A percentile compares a stretch with the other conserved stretches of the same genome.
These are phyloP conservation scores for Cystobasidiaceae sp. DNA, from an alignment of 1,284 basidiomycete species.

Conservation along the genomic window DNA sequence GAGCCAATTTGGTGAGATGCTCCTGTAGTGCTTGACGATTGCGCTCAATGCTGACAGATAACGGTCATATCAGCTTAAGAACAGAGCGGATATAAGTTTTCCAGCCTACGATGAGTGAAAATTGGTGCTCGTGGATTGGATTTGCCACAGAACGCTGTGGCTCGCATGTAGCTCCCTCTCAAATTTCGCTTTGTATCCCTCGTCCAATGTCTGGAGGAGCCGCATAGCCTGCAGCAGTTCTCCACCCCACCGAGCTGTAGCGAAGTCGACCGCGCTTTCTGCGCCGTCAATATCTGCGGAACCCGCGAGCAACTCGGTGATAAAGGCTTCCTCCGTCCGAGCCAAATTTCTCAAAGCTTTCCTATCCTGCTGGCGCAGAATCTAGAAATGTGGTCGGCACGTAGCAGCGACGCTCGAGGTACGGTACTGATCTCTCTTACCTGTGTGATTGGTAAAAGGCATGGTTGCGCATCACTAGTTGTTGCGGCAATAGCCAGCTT, in stretches of 20 bases:
- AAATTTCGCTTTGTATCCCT: constrained; percentile 21
- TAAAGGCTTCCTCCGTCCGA: constrained; percentile 59
- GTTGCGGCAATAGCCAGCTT: not conserved
- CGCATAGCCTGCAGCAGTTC: constrained; percentile 60
- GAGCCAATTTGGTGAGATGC: constrained; percentile 69
- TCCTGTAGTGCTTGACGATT: constrained; percentile 53
- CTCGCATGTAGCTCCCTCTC: constrained; percentile 4
- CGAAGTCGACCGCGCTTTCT: constrained; percentile 59
- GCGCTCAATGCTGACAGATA: not conserved
- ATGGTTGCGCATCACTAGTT: not conserved
- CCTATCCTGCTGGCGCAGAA: constrained; percentile 55
- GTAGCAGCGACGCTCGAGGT: not conserved
- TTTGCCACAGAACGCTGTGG: constrained; percentile 15
- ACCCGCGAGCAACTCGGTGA: constrained; percentile 25
- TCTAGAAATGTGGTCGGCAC: constrained; percentile 51
- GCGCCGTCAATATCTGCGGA: constrained; percentile 1
- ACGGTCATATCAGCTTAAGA: not conserved
- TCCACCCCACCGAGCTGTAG: constrained; percentile 64
- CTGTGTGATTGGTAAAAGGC: not conserved
- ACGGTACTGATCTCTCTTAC: not conserved
- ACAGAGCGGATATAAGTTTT: no score
- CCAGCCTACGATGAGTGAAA: constrained; percentile 11
- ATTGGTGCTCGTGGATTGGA: not conserved
- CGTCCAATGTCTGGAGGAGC: not conserved
- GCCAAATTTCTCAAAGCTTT: constrained; percentile 59